phyloP scores from a whole-genome alignment of 257 asterid genomes.

The Penstemon eatonii region DNA sequence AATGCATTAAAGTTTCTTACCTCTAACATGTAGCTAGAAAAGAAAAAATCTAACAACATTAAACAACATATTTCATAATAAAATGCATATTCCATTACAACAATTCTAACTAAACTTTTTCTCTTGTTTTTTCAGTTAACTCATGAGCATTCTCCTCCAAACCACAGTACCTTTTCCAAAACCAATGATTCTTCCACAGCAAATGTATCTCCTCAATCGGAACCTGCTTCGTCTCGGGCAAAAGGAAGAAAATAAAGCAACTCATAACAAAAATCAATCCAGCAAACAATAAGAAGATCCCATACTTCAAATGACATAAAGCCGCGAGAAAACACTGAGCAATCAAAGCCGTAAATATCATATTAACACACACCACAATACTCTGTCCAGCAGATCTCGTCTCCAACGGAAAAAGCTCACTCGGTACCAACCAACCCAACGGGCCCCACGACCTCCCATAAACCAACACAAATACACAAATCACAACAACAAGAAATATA shows the following conservation, averaged over 20 bases:
- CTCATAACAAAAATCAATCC: conserved; percentile 62
- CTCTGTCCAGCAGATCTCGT: conserved; percentile 89
- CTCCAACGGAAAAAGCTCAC: conserved; percentile 82
- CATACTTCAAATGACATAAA: conserved; percentile 72
- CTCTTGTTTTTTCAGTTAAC: background rate
- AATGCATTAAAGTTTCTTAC: no score
- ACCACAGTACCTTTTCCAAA: conserved; percentile 66
- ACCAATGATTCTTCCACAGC: conserved; percentile 73
- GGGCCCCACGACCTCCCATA: conserved; percentile 91
- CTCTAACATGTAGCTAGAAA: no score
- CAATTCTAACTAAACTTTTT: background rate
- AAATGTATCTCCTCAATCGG: conserved; percentile 87
- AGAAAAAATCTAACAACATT: no score
- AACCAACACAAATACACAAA: conserved; percentile 63
- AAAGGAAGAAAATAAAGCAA: conserved; percentile 62
- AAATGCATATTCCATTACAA: no score
- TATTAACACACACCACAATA: conserved; percentile 77
- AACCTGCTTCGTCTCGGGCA: conserved; percentile 95
- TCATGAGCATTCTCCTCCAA: conserved; percentile 25
- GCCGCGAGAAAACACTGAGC: conserved; percentile 80
- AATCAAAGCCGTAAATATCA: conserved; percentile 82
- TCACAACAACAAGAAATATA: conserved; percentile 51
- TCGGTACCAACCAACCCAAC: conserved; percentile 82
- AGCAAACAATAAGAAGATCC: conserved; percentile 75
- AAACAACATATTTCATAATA: no score